Conservation (phyloP, 208 protist genomes). For the Crithidia expoeki region DNA sequence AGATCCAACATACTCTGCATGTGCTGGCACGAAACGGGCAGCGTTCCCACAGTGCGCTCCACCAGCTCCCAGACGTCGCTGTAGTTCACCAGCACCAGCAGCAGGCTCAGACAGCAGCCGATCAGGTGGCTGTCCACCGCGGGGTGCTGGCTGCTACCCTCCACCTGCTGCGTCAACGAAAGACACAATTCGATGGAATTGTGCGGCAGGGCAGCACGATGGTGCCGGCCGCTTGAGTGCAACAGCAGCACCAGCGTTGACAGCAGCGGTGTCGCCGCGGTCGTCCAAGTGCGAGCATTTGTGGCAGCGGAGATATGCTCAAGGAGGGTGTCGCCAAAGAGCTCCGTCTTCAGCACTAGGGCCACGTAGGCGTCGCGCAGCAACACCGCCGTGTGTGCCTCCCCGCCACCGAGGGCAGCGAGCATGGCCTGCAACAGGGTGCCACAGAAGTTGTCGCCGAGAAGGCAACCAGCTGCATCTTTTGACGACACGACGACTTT, state of each 20-base stretch:
- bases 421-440: conserved; percentile 48
- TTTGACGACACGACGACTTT: conserved; percentile 37
- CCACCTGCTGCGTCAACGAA: conserved; percentile 45
- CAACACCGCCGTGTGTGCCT: conserved; percentile 35
- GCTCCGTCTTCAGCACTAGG: conserved; percentile 48
- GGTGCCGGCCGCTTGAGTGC: conserved; percentile 39
- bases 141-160: conserved; percentile 25
- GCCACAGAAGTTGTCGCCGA: conserved; percentile 28
- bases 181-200: conserved; percentile 72
- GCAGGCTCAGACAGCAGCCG: conserved; percentile 51
- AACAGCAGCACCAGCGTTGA: conserved; percentile 53
- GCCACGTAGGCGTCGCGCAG: conserved; percentile 54
- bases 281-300: conserved; percentile 36
- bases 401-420: conserved; percentile 11
- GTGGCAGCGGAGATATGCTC: conserved; percentile 36
- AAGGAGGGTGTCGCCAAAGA: conserved; percentile 48
- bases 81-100: conserved; percentile 58
- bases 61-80: conserved; percentile 72
- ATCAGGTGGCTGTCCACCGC: conserved; percentile 54
- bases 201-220: conserved; percentile 40
- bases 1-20: conserved; percentile 66
- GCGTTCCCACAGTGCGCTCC: conserved; percentile 39
- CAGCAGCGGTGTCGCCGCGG: conserved; percentile 43
- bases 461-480: conserved; percentile 25
- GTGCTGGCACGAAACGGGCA: conserved; percentile 23